Conservation (phyloP, 2,329 filamentous ascomycete genomes). For the Xylariaceae sp. region DNA sequence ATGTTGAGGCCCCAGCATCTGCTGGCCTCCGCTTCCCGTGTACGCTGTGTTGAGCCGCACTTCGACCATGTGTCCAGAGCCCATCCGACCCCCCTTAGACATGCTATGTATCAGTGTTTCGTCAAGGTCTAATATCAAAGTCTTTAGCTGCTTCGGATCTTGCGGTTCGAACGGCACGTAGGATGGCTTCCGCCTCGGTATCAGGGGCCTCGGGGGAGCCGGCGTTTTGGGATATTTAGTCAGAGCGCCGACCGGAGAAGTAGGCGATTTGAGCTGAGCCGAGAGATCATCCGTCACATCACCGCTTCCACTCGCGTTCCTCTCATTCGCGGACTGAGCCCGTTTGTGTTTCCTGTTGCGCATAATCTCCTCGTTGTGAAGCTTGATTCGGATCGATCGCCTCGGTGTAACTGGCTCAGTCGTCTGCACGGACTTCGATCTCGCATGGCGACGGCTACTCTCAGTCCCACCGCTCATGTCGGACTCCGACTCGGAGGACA, state of each 20-base stretch:
- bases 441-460: slow-evolving; percentile 45
- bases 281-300: slow-evolving; percentile 50
- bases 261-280: slow-evolving; percentile 87
- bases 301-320: slow-evolving; percentile 40
- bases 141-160: slow-evolving; percentile 68
- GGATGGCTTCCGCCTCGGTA: slow-evolving; percentile 83
- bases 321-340: slow-evolving; percentile 46
- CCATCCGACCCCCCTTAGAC: slow-evolving; percentile 93
- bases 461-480: slow-evolving; percentile 41
- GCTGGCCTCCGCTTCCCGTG: slow-evolving; percentile 61
- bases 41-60: slow-evolving; percentile 76
- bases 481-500: slow-evolving; percentile 67
- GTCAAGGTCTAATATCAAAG: slow-evolving; percentile 88
- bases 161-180: slow-evolving; percentile 62
- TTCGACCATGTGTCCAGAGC: slow-evolving; percentile 97
- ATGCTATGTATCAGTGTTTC: slow-evolving; percentile 98
- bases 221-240: slow-evolving; percentile 89
- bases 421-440: slow-evolving; percentile 57
- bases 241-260: slow-evolving; percentile 69
- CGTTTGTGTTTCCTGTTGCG: slow-evolving; percentile 68
- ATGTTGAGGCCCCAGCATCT: slow-evolving; percentile 74
- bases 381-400: slow-evolving; percentile 84
- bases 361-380: slow-evolving; percentile 70
- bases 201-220: slow-evolving; percentile 80
- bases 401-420: slow-evolving; percentile 60